Conservation (phyloP, 257 asterid species). For the Galeopsis tetrahit region DNA sequence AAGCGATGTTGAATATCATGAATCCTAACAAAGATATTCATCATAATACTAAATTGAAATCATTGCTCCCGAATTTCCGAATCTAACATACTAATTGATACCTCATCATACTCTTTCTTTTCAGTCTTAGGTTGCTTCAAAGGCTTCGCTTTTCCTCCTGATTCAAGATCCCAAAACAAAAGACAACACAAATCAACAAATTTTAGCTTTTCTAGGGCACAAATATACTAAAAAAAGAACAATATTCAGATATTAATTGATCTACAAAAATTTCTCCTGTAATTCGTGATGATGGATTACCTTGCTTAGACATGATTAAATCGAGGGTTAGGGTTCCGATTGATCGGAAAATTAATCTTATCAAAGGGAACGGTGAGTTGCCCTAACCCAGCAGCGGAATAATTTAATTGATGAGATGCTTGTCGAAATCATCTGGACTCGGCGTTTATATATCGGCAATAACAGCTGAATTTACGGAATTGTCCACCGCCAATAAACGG, state of each 20-base stretch:
- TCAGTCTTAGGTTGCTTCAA: constrained; percentile 63
- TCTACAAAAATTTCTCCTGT: background rate
- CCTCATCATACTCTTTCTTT: constrained; percentile 73
- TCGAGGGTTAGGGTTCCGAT: constrained; percentile 47
- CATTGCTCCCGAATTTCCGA: background rate
- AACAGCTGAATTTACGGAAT: constrained; percentile 27
- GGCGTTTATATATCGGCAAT: background rate
- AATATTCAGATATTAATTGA: background rate
- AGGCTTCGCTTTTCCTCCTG: constrained; percentile 80
- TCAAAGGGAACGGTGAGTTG: background rate
- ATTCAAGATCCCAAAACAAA: constrained; percentile 24
- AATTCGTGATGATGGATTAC: constrained; percentile 31
- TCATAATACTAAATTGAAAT: background rate
- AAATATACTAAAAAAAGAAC: no score
- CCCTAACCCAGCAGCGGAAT: constrained; percentile 39
- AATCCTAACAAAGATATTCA: background rate
- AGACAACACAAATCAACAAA: constrained; percentile 24
- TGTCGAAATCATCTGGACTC: background rate
- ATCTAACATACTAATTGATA: constrained; percentile 20
- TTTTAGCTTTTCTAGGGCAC: background rate
- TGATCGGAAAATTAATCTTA: constrained; percentile 26
- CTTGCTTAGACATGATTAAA: constrained; percentile 55
- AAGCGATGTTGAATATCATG: background rate
- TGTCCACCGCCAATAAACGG: constrained; percentile 24
- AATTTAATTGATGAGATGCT: constrained; percentile 1